A percentile compares a stretch with the other conserved stretches of the same genome.
These are phyloP conservation scores for Stenogyne calaminthoides DNA, from an alignment of 305 asterid species.

Conservation along the genomic window DNA sequence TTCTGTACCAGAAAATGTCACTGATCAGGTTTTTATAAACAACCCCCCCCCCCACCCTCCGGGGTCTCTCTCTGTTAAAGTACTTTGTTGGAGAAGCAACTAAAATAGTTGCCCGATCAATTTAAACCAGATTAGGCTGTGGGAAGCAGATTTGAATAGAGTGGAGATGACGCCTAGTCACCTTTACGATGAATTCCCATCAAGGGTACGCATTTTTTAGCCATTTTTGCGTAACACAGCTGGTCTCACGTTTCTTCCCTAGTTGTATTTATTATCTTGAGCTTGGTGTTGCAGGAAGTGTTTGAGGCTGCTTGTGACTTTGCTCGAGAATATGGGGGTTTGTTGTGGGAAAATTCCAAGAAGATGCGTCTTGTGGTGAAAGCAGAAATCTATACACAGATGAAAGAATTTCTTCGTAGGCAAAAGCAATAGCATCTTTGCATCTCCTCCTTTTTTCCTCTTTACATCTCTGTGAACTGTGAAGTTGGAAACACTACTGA, in stretches of 20 bases:
- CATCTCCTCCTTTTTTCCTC: neutral
- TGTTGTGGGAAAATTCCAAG: slow-evolving; percentile 79
- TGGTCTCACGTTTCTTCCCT: neutral
- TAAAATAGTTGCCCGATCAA: neutral
- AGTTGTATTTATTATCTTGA: neutral
- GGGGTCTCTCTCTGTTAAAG: neutral
- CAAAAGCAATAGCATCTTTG: slow-evolving; percentile 50
- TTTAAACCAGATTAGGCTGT: slow-evolving; percentile 70
- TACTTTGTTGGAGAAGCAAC: neutral
- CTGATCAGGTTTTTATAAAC: slow-evolving; percentile 61
- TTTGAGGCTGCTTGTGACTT: slow-evolving; percentile 86
- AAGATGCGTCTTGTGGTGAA: slow-evolving; percentile 80
- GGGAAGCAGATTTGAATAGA: slow-evolving; percentile 97
- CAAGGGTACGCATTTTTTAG: slow-evolving; percentile 53
- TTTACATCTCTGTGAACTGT: neutral
- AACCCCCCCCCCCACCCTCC: too few species aligned
- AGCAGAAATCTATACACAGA: slow-evolving; percentile 65
- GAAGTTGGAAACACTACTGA: neutral
- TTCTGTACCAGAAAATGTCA: slow-evolving; percentile 92
- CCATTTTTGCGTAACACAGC: neutral
- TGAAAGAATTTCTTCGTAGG: slow-evolving; percentile 84
- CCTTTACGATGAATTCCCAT: slow-evolving; percentile 78
- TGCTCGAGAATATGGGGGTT: slow-evolving; percentile 82
- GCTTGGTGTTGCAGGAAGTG: slow-evolving; percentile 54
- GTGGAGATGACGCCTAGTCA: slow-evolving; percentile 75